These are phyloP conservation scores for Parastagonospora nodorum DNA, from an alignment of 2,329 filamentous ascomycete species.

Conservation along the genomic window DNA sequence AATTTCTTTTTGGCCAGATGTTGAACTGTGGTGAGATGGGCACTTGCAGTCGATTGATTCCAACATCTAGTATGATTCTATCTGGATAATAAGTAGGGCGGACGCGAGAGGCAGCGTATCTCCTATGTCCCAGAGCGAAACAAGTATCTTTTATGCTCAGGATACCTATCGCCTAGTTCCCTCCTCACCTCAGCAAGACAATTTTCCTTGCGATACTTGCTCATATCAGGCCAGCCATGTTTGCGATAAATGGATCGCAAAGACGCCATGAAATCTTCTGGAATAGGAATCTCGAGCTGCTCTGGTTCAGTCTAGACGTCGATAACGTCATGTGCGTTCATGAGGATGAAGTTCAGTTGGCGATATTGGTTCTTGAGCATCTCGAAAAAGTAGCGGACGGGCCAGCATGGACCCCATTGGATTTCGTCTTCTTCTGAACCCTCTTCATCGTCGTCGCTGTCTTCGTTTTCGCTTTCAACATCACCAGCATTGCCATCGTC, in stretches of 20 bases:
- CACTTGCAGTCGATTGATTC: no score
- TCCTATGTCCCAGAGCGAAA: no score
- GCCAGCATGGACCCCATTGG: constrained; percentile 2
- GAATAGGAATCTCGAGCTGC: background rate
- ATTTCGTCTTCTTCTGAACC: background rate
- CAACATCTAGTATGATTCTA: no score
- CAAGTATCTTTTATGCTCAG: background rate
- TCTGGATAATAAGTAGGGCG: no score
- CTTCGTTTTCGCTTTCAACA: background rate
- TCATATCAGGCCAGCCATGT: constrained; percentile 6
- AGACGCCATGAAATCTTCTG: background rate
- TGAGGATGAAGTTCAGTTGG: constrained; percentile 1
- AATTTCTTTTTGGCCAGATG: no score
- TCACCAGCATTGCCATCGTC: background rate
- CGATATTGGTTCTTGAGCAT: constrained; percentile 6
- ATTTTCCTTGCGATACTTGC: background rate
- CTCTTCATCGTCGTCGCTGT: no score
- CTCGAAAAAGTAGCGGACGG: constrained; percentile 3
- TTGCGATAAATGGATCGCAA: constrained; percentile 3
- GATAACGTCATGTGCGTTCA: background rate
- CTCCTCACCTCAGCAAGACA: background rate
- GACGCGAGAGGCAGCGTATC: no score
- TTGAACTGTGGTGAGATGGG: no score
- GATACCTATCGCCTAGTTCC: background rate
- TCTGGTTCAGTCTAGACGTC: constrained; percentile 1